phyloP scores from a whole-genome alignment of 495 filamentous ascomycete species.

The Trichoderma reesei region DNA sequence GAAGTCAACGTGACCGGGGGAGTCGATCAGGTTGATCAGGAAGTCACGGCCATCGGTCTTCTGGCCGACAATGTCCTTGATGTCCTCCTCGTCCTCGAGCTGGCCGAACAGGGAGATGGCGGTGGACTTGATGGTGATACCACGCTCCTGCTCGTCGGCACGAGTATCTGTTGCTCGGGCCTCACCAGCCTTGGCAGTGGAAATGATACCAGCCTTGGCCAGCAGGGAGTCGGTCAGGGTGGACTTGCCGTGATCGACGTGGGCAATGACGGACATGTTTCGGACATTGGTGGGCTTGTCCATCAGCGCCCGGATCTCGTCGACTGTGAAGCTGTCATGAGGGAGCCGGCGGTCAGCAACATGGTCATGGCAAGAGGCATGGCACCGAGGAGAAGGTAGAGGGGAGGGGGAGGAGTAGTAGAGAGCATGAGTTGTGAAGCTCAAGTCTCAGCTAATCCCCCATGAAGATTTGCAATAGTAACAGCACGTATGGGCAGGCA shows the following conservation, averaged over 20 bases:
- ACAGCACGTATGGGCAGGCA: background rate
- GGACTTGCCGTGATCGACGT: slow-evolving; percentile 99
- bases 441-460: background rate
- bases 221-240: slow-evolving; percentile 98
- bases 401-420: no score
- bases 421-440: no score
- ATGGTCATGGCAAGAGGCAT: slow-evolving; percentile 21
- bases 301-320: slow-evolving; percentile 95
- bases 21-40: slow-evolving; percentile 99
- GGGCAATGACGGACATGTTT: slow-evolving; percentile 99
- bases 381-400: slow-evolving; percentile 33
- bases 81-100: slow-evolving; percentile 69
- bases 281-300: slow-evolving; percentile 97
- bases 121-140: slow-evolving; percentile 99
- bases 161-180: slow-evolving; percentile 94
- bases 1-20: slow-evolving; percentile 99
- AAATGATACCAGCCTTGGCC: slow-evolving; percentile 99
- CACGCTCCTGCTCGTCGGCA: slow-evolving; percentile 95
- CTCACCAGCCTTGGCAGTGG: slow-evolving; percentile 92
- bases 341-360: slow-evolving; percentile 23
- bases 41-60: slow-evolving; percentile 84
- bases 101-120: slow-evolving; percentile 96
- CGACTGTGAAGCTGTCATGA: slow-evolving; percentile 85
- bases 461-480: no score
- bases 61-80: slow-evolving; percentile 86